These are phyloP conservation scores for Kluyveromyces lactis DNA, from an alignment of 805 yeast genomes.

Conservation along the genomic window DNA sequence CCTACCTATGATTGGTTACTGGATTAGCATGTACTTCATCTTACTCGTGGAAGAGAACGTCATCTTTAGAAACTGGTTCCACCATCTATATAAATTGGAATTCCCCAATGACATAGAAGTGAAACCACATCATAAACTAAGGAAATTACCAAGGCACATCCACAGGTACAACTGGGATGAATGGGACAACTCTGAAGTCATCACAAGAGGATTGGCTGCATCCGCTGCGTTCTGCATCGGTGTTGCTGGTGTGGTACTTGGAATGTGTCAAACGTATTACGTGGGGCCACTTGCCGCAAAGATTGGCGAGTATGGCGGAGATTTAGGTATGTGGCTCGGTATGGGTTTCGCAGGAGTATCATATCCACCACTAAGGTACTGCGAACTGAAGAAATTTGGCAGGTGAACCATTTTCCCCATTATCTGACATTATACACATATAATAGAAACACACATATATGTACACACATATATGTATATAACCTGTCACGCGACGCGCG, in stretches of 20 bases:
- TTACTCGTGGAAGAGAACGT: constrained; percentile 63
- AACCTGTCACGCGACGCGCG: too few relatives aligned
- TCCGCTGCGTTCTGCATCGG: constrained; percentile 57
- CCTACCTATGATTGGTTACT: constrained; percentile 85
- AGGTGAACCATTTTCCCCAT: constrained; percentile 20
- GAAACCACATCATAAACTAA: not conserved
- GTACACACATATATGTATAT: too few relatives aligned
- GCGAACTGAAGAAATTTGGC: constrained; percentile 52
- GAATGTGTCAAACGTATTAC: constrained; percentile 85
- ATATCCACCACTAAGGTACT: constrained; percentile 58
- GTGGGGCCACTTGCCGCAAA: constrained; percentile 62
- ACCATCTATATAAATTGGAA: constrained; percentile 37
- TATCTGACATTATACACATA: not conserved
- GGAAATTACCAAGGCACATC: not conserved
- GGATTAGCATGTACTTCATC: constrained; percentile 78
- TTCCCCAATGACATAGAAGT: constrained; percentile 24
- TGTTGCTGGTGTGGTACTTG: constrained; percentile 73
- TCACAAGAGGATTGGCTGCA: constrained; percentile 71
- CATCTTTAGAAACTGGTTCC: constrained; percentile 49
- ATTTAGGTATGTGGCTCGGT: constrained; percentile 72
- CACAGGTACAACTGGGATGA: constrained; percentile 57
- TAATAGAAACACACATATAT: too few relatives aligned
- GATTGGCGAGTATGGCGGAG: constrained; percentile 66
- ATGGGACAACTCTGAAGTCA: constrained; percentile 55
- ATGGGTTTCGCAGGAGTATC: constrained; percentile 60